phyloP scores from a whole-genome alignment of 164 flowering plant genomes.

The Litsea cubeba region DNA sequence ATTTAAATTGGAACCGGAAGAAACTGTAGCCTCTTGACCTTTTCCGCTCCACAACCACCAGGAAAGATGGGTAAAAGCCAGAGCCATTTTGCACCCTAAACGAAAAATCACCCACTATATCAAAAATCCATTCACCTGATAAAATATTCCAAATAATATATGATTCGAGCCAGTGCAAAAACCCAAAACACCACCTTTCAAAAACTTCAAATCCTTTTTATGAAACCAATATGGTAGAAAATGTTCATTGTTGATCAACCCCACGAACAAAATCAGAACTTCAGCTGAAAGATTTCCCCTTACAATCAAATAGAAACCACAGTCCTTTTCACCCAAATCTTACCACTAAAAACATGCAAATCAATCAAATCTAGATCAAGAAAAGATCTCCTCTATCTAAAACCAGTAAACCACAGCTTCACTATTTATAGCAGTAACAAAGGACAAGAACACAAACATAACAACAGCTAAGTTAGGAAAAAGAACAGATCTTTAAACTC shows the following conservation, averaged over 20 bases:
- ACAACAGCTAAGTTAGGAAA: background rate
- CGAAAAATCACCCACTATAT: background rate
- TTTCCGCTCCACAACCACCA: conserved; percentile 52
- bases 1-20: conserved; percentile 25
- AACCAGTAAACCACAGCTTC: background rate
- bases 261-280: background rate
- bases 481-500: background rate
- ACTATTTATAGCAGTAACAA: background rate
- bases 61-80: conserved; percentile 36
- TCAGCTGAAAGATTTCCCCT: background rate
- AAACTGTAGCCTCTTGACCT: conserved; percentile 28
- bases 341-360: background rate
- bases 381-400: background rate
- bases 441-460: background rate
- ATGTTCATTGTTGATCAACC: background rate
- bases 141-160: background rate
- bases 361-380: background rate
- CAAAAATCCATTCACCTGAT: background rate
- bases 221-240: background rate
- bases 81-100: conserved; percentile 29
- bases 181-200: background rate
- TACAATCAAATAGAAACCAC: background rate
- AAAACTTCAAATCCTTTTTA: background rate
- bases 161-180: background rate
- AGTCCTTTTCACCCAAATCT: too few relatives aligned